Evolutionary conservation across 2,329 filamentous ascomycete genomes (phyloP), one percentile per base, ranked within the genome.

Genomic region (Talaromyces islandicus): DNA sequence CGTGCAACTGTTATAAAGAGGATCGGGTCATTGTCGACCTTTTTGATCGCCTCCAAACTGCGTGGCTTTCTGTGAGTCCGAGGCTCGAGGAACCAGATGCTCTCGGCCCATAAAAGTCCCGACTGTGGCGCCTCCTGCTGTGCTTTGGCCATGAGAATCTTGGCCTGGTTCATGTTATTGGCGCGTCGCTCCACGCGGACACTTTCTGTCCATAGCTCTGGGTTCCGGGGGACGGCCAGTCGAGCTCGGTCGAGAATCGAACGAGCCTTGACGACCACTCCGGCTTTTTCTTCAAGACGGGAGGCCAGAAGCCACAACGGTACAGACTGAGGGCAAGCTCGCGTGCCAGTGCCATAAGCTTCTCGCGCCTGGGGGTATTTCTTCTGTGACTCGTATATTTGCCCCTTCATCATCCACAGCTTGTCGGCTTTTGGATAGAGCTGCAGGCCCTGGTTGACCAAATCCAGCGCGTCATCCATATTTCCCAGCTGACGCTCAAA

Each of bases 361-460:
- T 97, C 92, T 53, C 94, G 86, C 3, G 94, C 94, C 74, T 94
- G 90, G 0, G 89, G 87, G 14, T 89, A 78, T 77, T 91, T 92
- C 67, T 85, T 87, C 53, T 92, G 83, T 50, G 87, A 84, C 70
- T 97, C 90, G 80, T 99, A 99, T 64, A 97, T 94, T 72, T 99
- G 94, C 0, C 95, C 94, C 77, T 99, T 99, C 80, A 96, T 90
- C 90, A 97, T 97, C 88, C 93, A 97, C 25, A 99, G 82, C 76
- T 97, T 97, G 57, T 91, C 83, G 12, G 89, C 86, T 51, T 87
- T 85, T 0, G 94, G 93, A 78, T 96, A 99, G 10, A 91, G 83
- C 65, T 92, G 88, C 38, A 99, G 80, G 1, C 89, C 94, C 71
- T 95, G 88, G 62, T 92, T 91, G 50, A 90, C 90, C 11, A 99